Evolutionary conservation across 2,329 filamentous ascomycete species (phyloP), one percentile per base, ranked within the genome.

Genomic region (Penicillium sclerotigenum): DNA sequence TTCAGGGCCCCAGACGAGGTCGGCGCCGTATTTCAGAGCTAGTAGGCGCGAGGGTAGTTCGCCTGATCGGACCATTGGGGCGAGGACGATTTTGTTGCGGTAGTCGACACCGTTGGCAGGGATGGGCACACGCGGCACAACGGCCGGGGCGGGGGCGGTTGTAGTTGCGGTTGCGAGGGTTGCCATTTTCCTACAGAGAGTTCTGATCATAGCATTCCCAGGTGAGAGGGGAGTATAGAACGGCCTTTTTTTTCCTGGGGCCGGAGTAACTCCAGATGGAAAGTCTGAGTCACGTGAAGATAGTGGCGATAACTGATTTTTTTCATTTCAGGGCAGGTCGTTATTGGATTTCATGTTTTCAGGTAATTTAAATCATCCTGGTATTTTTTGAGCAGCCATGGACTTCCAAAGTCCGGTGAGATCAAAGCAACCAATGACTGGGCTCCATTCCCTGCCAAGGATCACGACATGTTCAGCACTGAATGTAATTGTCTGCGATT

Each of bases 1-100:
- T 75, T 99, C 94, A 29, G 94, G 94, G 13, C 94, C 93, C 93
- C 94, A 99, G 63, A 99, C 94, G 16, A 99, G 81, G 75, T 99
- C 94, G 50, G 94, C 94, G 63, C 94, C 94, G 73, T 99, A 97
- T 70, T 95, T 89, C 59, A 99, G 84, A 31, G 94, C 90, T 41
- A 96, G 77, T 26, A 99, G 82, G 56, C 94, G 87, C 37, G 90
- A 94, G 3, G 94, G 93, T 58, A 97, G 80, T 79, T 99, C 94
- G 70, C 94, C 94, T n/a, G 91, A 96, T 65, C 94, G 88, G 56
- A 97, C 93, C 94, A 99, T 99, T 38, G 94, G 94, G 59, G 94
- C 94, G 61, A 99, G 87, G 42, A 97, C 94, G 62, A 97, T 78
- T 75, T 95, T 97, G 75, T 89, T 89, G 65, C 93, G 85, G 76